A percentile compares a stretch with the other conserved stretches of the same genome.
These are phyloP conservation scores for Myriosclerotinia duriaeana DNA, from an alignment of 2,329 filamentous ascomycete genomes.

Conservation along the genomic window DNA sequence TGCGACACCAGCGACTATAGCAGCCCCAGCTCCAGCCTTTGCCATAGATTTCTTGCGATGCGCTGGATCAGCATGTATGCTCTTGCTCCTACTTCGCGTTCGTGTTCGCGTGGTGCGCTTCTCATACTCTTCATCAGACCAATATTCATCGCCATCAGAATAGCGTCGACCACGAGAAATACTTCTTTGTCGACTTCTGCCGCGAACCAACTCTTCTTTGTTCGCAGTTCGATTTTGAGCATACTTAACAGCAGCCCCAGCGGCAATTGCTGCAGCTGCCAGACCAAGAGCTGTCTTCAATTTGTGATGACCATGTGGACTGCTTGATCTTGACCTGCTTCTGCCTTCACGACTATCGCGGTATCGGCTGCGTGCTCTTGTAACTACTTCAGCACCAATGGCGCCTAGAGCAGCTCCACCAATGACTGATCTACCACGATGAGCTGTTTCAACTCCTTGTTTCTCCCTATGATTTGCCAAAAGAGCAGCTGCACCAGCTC, in stretches of 20 bases:
- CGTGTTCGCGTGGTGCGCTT: slow-evolving; percentile 36
- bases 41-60: slow-evolving; percentile 38
- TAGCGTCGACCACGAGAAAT: slow-evolving; percentile 46
- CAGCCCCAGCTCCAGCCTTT: slow-evolving; percentile 49
- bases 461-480: slow-evolving; percentile 54
- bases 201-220: slow-evolving; percentile 57
- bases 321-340: slow-evolving; percentile 41
- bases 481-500: slow-evolving; percentile 61
- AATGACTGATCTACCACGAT: slow-evolving; percentile 37
- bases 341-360: slow-evolving; percentile 50
- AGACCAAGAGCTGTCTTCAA: slow-evolving; percentile 63
- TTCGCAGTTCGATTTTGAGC: slow-evolving; percentile 60
- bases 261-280: slow-evolving; percentile 62
- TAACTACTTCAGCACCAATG: slow-evolving; percentile 60
- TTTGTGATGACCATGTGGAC: slow-evolving; percentile 44
- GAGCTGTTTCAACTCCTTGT: slow-evolving; percentile 34
- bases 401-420: slow-evolving; percentile 62
- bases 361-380: slow-evolving; percentile 61
- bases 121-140: slow-evolving; percentile 37
- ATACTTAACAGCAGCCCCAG: slow-evolving; percentile 65
- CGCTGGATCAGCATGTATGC: slow-evolving; percentile 53
- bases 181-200: slow-evolving; percentile 51
- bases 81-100: slow-evolving; percentile 45
- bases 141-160: slow-evolving; percentile 36
- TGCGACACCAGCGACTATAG: slow-evolving; percentile 57